Evolutionary conservation across 2,329 filamentous ascomycete species (phyloP).

Genomic region (Colletotrichum euphorbiae): DNA sequence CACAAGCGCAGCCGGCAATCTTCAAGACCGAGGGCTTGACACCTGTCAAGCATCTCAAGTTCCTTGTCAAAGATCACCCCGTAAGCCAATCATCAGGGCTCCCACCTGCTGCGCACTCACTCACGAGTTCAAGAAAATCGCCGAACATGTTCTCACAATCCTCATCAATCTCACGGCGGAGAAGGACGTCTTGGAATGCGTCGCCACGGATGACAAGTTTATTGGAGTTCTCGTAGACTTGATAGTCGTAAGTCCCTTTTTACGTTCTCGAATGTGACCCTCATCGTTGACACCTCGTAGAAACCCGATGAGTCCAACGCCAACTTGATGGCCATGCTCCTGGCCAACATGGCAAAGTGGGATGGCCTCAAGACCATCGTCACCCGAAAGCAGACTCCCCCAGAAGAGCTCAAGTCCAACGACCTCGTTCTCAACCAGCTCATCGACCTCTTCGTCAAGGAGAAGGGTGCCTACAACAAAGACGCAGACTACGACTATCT

Average conservation of each 20-base stretch:
- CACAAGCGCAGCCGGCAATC: conserved; percentile 76
- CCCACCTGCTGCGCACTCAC: not conserved
- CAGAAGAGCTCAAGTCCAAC: conserved; percentile 78
- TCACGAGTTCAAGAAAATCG: conserved; percentile 72
- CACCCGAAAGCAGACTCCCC: conserved; percentile 73
- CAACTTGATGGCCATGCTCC: conserved; percentile 88
- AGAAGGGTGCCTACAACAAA: conserved; percentile 83
- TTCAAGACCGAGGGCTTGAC: conserved; percentile 86
- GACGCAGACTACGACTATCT: conserved; percentile 91
- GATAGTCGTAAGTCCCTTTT: conserved; percentile 72
- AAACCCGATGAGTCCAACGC: conserved; percentile 82
- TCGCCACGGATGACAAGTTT: conserved; percentile 85
- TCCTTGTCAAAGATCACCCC: conserved; percentile 84
- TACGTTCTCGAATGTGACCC: too few relatives aligned
- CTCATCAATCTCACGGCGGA: conserved; percentile 89
- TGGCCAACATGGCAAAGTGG: conserved; percentile 90
- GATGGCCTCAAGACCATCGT: conserved; percentile 78
- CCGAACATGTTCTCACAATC: conserved; percentile 92
- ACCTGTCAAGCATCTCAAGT: conserved; percentile 87
- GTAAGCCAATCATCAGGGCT: conserved; percentile 60
- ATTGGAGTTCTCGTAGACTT: conserved; percentile 78
- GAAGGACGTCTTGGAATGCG: conserved; percentile 75
- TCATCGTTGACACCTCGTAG: conserved; percentile 52
- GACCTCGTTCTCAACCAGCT: conserved; percentile 86
- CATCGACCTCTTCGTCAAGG: conserved; percentile 95